A percentile compares a stretch with the other conserved stretches of the same genome.
Conservation (phyloP, 2,329 filamentous ascomycete species). For the Arachnopeziza araneosa region DNA sequence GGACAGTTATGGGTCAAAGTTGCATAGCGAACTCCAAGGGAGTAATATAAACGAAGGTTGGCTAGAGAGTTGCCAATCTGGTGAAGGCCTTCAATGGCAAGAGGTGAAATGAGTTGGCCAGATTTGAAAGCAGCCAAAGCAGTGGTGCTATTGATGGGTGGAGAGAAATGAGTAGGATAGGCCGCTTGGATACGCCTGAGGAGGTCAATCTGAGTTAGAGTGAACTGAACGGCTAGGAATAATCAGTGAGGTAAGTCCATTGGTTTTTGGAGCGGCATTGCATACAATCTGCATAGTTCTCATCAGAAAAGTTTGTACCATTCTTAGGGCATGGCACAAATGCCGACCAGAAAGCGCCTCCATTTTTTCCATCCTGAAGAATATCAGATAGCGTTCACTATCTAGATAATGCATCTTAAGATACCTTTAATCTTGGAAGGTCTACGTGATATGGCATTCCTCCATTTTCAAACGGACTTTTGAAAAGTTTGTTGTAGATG, state of each 20-base stretch:
- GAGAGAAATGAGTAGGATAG: conserved; percentile 67
- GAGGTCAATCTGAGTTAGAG: conserved; percentile 70
- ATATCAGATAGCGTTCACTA: no score
- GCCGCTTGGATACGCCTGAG: conserved; percentile 55
- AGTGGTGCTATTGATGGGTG: conserved; percentile 50
- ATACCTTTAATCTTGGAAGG: conserved; percentile 56
- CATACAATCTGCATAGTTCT: conserved; percentile 63
- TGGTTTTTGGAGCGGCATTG: not conserved
- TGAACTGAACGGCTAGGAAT: conserved; percentile 53
- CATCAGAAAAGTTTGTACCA: conserved; percentile 66
- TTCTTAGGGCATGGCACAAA: conserved; percentile 72
- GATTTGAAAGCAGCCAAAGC: conserved; percentile 56
- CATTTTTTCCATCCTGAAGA: conserved; percentile 57
- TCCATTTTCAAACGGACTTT: conserved; percentile 66
- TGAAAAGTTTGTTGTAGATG: conserved; percentile 71
- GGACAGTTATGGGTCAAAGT: conserved; percentile 93
- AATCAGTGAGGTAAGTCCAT: not conserved
- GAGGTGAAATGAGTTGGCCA: conserved; percentile 66
- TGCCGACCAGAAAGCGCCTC: conserved; percentile 92
- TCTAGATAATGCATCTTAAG: no score
- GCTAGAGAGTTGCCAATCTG: conserved; percentile 83
- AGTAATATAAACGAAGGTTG: conserved; percentile 69
- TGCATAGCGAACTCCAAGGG: conserved; percentile 77
- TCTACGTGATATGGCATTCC: conserved; percentile 69
- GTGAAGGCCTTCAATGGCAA: conserved; percentile 83